These are phyloP conservation scores for Bromus sterilis DNA, from an alignment of 176 grass and related monocot genomes.

Conservation along the genomic window DNA sequence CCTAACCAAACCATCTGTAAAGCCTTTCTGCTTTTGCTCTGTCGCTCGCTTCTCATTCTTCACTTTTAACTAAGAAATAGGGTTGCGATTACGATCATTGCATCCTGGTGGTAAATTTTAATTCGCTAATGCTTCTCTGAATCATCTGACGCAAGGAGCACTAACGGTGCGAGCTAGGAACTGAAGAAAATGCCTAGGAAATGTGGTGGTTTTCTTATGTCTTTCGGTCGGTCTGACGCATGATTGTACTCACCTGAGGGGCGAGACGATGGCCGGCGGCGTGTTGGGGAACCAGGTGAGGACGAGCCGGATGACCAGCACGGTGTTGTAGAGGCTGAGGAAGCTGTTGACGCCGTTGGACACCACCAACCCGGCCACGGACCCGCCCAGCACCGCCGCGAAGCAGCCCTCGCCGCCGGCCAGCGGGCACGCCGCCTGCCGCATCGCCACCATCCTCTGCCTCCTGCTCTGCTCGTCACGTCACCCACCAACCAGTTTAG, in stretches of 20 bases:
- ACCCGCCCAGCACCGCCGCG: constrained; percentile 76
- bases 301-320: constrained; percentile 80
- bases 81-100: not conserved
- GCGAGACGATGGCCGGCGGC: constrained; percentile 78
- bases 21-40: not conserved
- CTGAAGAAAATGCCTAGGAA: not conserved
- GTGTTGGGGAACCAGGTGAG: constrained; percentile 99
- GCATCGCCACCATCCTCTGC: constrained; percentile 24
- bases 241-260: constrained; percentile 54
- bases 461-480: constrained; percentile 38
- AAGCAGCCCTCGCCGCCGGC: constrained; percentile 41
- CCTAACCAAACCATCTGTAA: not conserved
- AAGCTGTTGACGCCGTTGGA: constrained; percentile 87
- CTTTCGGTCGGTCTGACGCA: no score
- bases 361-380: constrained; percentile 77
- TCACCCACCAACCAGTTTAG: not conserved
- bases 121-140: not conserved
- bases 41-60: not conserved
- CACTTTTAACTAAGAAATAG: not conserved
- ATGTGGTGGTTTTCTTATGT: not conserved
- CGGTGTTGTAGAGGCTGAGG: constrained; percentile 90
- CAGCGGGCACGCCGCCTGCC: constrained; percentile 11
- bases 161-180: not conserved
- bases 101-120: not conserved
- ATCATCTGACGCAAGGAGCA: not conserved